A percentile compares a stretch with the other conserved stretches of the same genome.
These are phyloP conservation scores for Takakia lepidozioides DNA, from an alignment of 225 moss, liverwort and hornwort genomes.

Conservation along the genomic window DNA sequence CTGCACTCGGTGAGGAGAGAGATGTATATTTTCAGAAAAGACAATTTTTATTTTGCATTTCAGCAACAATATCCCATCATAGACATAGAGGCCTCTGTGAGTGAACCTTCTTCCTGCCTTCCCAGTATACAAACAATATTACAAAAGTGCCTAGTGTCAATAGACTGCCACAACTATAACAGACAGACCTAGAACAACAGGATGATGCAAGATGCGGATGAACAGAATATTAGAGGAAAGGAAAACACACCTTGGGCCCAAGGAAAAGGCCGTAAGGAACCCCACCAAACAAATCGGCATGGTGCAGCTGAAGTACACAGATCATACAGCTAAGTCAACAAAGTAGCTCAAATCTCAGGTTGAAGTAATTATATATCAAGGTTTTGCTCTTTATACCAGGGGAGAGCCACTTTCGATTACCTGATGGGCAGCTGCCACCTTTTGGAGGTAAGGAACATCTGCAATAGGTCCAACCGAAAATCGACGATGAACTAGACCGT, in stretches of 20 bases:
- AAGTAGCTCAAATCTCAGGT: background rate
- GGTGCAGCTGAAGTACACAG: slow-evolving; percentile 67
- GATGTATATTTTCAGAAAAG: background rate
- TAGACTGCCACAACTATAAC: background rate
- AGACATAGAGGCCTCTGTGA: too few species aligned
- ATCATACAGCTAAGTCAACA: background rate
- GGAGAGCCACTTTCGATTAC: too few species aligned
- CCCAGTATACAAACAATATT: too few species aligned
- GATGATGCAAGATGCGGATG: background rate
- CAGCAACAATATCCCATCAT: too few species aligned
- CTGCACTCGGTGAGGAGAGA: slow-evolving; percentile 5
- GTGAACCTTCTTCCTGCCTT: too few species aligned
- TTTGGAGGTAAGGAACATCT: slow-evolving; percentile 79
- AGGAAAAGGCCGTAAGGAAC: slow-evolving; percentile 91
- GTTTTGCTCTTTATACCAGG: too few species aligned
- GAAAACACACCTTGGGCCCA: slow-evolving; percentile 56
- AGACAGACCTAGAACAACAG: background rate
- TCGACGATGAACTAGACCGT: slow-evolving; percentile 85
- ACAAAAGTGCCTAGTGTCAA: too few species aligned
- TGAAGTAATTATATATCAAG: too few species aligned
- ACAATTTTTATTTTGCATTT: too few species aligned
- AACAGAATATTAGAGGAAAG: background rate
- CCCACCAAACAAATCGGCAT: slow-evolving; percentile 81
- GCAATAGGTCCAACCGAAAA: slow-evolving; percentile 92
- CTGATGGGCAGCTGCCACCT: slow-evolving; percentile 94